phyloP scores from a whole-genome alignment of 2,329 filamentous ascomycete species.

The Paraphoma sp. region DNA sequence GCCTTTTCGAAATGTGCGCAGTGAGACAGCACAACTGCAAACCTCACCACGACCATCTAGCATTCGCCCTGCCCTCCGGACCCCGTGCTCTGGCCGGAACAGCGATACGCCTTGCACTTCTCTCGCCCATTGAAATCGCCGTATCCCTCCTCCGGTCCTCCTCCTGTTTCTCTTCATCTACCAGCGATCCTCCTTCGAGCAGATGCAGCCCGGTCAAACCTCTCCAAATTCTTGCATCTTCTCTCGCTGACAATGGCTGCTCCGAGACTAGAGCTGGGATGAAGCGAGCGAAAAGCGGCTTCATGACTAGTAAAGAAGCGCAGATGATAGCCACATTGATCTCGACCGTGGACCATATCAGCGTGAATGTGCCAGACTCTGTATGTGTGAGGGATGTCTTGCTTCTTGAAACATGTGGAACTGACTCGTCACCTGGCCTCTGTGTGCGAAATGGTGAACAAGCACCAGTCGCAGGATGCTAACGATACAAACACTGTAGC shows the following conservation, averaged over 20 bases:
- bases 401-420: neutral
- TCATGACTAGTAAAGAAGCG: constrained; percentile 53
- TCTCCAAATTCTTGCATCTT: constrained; percentile 17
- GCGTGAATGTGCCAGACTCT: constrained; percentile 48
- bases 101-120: neutral
- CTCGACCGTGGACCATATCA: constrained; percentile 52
- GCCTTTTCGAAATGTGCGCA: neutral
- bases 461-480: constrained; percentile 38
- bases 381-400: neutral
- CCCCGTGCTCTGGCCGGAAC: neutral
- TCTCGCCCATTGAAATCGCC: neutral
- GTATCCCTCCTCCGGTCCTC: constrained; percentile 15
- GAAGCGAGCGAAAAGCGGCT: constrained; percentile 47
- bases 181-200: constrained; percentile 3
- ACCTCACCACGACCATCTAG: neutral
- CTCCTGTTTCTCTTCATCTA: constrained; percentile 12
- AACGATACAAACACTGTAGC: constrained; percentile 34
- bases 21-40: neutral
- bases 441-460: constrained; percentile 24
- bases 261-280: constrained; percentile 41
- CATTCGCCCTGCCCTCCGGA: neutral
- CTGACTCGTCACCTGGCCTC: constrained; percentile 32
- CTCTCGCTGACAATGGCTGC: constrained; percentile 18
- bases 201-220: constrained; percentile 19
- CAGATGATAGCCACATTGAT: constrained; percentile 54